phyloP scores from a whole-genome alignment of 73 alveolate species.

The Tetrahymena malaccensis region DNA sequence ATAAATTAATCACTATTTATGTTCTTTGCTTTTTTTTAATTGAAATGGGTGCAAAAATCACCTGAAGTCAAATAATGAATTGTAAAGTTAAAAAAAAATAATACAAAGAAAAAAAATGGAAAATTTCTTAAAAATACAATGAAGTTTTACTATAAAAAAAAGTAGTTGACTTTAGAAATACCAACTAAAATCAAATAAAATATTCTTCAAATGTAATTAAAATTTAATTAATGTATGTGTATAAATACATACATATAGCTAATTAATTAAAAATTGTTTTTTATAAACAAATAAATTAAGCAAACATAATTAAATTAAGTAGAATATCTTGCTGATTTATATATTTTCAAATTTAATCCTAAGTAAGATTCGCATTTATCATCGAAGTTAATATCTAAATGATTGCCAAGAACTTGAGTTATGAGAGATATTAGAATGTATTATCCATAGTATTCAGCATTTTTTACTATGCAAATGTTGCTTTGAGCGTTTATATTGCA shows the following conservation, averaged over 20 bases:
- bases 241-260: too few relatives aligned
- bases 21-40: background rate
- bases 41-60: background rate
- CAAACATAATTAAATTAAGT: background rate
- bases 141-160: background rate
- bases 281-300: too few relatives aligned
- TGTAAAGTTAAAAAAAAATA: background rate
- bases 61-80: background rate
- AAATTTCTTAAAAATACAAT: background rate
- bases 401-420: background rate
- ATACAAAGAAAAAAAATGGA: background rate
- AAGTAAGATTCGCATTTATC: background rate
- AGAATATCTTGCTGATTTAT: background rate
- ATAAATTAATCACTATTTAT: too few relatives aligned
- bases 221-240: background rate
- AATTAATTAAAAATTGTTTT: background rate
- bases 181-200: background rate
- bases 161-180: background rate
- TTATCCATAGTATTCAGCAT: background rate
- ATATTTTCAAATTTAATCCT: background rate
- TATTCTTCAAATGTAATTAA: background rate
- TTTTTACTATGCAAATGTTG: background rate
- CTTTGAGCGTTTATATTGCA: background rate
- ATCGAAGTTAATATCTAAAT: background rate
- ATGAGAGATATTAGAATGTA: background rate